A percentile compares a stretch with the other conserved stretches of the same genome.
These are phyloP conservation scores for Lyophyllum decastes DNA, from an alignment of 768 basidiomycete genomes.

Conservation along the genomic window DNA sequence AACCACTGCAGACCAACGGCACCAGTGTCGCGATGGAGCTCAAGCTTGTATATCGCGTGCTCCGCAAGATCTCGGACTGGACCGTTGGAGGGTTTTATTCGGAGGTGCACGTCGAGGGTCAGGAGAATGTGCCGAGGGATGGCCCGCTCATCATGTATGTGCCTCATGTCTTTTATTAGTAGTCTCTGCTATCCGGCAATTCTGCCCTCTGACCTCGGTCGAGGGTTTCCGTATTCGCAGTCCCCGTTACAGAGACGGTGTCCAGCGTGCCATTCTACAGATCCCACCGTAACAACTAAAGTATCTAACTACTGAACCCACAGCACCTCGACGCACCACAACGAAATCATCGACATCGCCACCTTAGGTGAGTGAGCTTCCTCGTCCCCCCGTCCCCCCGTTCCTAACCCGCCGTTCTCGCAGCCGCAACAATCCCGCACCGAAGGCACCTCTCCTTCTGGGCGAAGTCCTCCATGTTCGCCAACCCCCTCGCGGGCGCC, in stretches of 20 bases:
- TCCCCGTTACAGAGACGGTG: too few species aligned
- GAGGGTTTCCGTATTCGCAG: too few species aligned
- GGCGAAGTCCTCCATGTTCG: conserved; percentile 73
- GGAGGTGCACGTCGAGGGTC: conserved; percentile 57
- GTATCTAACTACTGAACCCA: too few species aligned
- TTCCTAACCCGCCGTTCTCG: background rate
- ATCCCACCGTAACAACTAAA: too few species aligned
- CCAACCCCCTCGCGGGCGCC: conserved; percentile 49
- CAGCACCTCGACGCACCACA: conserved; percentile 64
- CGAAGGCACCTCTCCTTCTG: conserved; percentile 60
- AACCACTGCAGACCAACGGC: too few species aligned
- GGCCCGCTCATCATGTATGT: conserved; percentile 63
- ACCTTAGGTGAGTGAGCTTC: conserved; percentile 33
- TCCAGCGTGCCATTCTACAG: too few species aligned
- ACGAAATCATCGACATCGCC: conserved; percentile 67
- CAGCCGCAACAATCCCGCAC: conserved; percentile 60
- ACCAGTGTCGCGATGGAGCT: conserved; percentile 43
- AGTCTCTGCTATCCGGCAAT: too few species aligned
- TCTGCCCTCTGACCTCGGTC: too few species aligned
- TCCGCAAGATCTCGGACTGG: conserved; percentile 65
- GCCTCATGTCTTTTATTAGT: too few species aligned
- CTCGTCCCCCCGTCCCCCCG: background rate
- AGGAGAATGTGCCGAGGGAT: conserved; percentile 56
- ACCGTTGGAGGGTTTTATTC: conserved; percentile 61
- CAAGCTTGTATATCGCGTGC: conserved; percentile 55